Percentiles rank a stretch among this genome's conserved stretches.
Conservation (phyloP, 2,329 filamentous ascomycete genomes). For the Parascedosporium putredinis region DNA sequence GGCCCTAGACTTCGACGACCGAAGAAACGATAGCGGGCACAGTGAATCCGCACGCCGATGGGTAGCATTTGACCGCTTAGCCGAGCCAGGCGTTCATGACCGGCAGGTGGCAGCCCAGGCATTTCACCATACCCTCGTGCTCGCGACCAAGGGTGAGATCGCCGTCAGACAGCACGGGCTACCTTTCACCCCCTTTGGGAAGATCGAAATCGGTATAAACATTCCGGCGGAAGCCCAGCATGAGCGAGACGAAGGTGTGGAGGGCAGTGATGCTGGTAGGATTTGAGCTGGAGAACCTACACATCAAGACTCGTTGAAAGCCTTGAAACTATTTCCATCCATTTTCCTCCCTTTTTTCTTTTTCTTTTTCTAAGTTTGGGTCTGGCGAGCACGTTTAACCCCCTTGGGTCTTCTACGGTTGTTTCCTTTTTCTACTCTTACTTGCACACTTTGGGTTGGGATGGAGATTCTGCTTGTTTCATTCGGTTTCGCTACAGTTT, state of each 20-base stretch:
- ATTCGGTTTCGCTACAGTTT: too few relatives aligned
- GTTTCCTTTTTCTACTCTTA: not conserved
- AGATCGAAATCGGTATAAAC: conserved; percentile 30
- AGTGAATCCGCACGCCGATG: too few relatives aligned
- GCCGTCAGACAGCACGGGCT: conserved; percentile 48
- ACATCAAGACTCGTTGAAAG: too few relatives aligned
- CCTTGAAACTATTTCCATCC: not conserved
- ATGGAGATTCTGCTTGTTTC: too few relatives aligned
- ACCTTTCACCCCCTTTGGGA: conserved; percentile 29
- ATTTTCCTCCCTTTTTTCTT: not conserved
- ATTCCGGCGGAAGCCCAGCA: not conserved
- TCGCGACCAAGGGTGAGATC: conserved; percentile 57
- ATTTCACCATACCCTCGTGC: conserved; percentile 61
- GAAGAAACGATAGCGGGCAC: conserved; percentile 31
- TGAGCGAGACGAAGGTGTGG: not conserved
- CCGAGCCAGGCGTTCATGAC: conserved; percentile 44
- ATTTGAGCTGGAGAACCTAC: too few relatives aligned
- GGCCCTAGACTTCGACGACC: conserved; percentile 18
- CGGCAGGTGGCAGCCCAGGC: conserved; percentile 61
- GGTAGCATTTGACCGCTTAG: conserved; percentile 65
- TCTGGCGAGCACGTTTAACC: too few relatives aligned
- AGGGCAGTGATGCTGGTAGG: not conserved
- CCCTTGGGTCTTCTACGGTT: not conserved
- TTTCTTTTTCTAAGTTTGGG: too few relatives aligned
- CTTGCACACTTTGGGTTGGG: not conserved